Evolutionary conservation across 2,329 filamentous ascomycete genomes (phyloP).

Genomic region (Aspergillus neotritici): DNA sequence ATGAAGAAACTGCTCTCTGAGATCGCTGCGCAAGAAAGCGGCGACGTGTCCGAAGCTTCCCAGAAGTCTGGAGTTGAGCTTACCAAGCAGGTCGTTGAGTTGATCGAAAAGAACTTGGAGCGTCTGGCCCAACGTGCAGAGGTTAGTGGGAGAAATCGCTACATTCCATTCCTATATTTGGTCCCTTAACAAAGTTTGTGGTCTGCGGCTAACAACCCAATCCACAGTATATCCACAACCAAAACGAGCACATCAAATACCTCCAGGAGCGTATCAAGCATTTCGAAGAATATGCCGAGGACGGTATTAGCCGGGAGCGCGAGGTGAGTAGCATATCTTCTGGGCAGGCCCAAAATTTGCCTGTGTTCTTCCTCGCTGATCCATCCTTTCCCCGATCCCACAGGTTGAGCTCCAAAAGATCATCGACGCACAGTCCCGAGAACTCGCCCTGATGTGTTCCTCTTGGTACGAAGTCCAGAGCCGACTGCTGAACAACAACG

Average conservation of each 20-base stretch:
- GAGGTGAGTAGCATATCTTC: slow-evolving; percentile 27
- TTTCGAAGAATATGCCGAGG: slow-evolving; percentile 34
- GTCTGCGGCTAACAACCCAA: slow-evolving; percentile 10
- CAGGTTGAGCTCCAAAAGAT: slow-evolving; percentile 38
- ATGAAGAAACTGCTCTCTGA: slow-evolving; percentile 39
- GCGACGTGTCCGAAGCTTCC: slow-evolving; percentile 25
- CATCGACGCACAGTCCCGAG: slow-evolving; percentile 38
- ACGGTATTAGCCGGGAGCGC: slow-evolving; percentile 35
- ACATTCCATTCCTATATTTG: slow-evolving; percentile 3
- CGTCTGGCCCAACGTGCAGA: slow-evolving; percentile 39
- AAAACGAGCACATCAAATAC: slow-evolving; percentile 39
- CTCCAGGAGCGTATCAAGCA: slow-evolving; percentile 38
- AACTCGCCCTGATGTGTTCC: slow-evolving; percentile 42
- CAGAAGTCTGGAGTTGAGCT: slow-evolving; percentile 37
- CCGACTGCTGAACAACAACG: slow-evolving; percentile 41
- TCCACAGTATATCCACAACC: slow-evolving; percentile 38
- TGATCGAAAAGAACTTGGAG: slow-evolving; percentile 51
- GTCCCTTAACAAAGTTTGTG: too few species aligned
- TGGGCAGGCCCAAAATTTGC: neutral
- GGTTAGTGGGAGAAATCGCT: slow-evolving; percentile 25
- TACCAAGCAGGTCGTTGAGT: slow-evolving; percentile 44
- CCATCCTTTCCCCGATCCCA: neutral
- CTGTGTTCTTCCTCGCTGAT: slow-evolving; percentile 13
- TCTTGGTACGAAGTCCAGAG: slow-evolving; percentile 46
- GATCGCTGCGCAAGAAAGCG: slow-evolving; percentile 32